A percentile compares a stretch with the other conserved stretches of the same genome.
Conservation (phyloP, 1,139 yeast species). For the Scheffersomyces lignicola region DNA sequence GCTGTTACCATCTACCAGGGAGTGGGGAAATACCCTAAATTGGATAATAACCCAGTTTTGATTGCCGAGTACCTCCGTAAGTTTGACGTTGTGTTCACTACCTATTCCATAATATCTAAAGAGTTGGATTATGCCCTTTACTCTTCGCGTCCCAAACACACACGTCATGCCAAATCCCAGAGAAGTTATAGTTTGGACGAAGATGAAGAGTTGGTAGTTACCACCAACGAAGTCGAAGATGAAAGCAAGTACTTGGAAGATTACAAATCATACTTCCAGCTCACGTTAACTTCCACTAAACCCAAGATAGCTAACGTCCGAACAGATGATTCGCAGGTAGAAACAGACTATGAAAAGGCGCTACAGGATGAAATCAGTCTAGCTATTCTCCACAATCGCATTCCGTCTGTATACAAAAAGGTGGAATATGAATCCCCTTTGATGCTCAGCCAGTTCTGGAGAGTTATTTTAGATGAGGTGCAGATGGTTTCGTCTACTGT, state of each 20-base stretch:
- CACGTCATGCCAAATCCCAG: slow-evolving; percentile 35
- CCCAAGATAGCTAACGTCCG: slow-evolving; percentile 30
- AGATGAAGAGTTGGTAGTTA: slow-evolving; percentile 10
- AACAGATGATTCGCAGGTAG: slow-evolving; percentile 20
- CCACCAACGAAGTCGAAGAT: slow-evolving; percentile 7
- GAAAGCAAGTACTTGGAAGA: slow-evolving; percentile 19
- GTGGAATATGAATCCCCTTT: slow-evolving; percentile 76
- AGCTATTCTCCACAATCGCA: slow-evolving; percentile 31
- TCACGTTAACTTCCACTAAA: slow-evolving; percentile 24
- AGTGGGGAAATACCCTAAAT: slow-evolving; percentile 47
- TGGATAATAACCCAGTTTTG: slow-evolving; percentile 40
- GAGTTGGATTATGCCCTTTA: slow-evolving; percentile 84
- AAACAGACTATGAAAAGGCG: slow-evolving; percentile 37
- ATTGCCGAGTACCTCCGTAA: slow-evolving; percentile 49
- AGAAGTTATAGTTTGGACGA: slow-evolving; percentile 13
- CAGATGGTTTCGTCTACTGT: slow-evolving; percentile 83
- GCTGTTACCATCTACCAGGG: slow-evolving; percentile 68
- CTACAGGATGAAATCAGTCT: slow-evolving; percentile 37
- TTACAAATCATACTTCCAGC: slow-evolving; percentile 30
- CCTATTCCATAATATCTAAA: slow-evolving; percentile 66
- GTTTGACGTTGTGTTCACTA: slow-evolving; percentile 80
- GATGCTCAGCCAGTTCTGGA: slow-evolving; percentile 82
- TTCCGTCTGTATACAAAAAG: slow-evolving; percentile 23
- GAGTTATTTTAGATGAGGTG: slow-evolving; percentile 89
- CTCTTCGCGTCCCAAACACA: slow-evolving; percentile 58